Evolutionary conservation across 495 filamentous ascomycete species (phyloP).

Genomic region (Podospora sp.): DNA sequence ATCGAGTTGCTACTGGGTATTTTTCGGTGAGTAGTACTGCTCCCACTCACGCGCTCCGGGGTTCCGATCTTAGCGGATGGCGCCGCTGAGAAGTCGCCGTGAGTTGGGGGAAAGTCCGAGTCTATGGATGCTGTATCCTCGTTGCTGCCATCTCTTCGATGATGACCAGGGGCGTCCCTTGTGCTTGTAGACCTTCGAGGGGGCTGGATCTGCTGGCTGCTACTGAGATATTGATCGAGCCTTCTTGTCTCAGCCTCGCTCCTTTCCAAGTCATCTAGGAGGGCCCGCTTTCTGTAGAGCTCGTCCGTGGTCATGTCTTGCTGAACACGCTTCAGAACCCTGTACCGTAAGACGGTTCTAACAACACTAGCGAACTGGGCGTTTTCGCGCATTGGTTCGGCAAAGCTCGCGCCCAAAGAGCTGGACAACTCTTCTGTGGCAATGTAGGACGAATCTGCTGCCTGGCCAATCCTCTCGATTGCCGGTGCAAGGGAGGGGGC

Average conservation of each 20-base stretch:
- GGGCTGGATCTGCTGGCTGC: conserved; percentile 60
- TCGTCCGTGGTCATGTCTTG: conserved; percentile 97
- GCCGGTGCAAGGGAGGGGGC: conserved; percentile 85
- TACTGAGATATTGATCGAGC: conserved; percentile 86
- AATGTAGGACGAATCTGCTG: conserved; percentile 93
- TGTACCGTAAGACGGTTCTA: conserved; percentile 79
- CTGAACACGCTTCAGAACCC: conserved; percentile 89
- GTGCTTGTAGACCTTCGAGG: conserved; percentile 67
- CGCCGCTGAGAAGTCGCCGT: conserved; percentile 66
- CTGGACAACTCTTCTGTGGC: conserved; percentile 88
- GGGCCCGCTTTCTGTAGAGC: conserved; percentile 73
- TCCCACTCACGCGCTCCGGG: conserved; percentile 44
- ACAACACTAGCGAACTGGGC: conserved; percentile 97
- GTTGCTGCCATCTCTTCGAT: conserved; percentile 48
- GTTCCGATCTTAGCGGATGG: conserved; percentile 63
- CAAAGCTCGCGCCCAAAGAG: conserved; percentile 83
- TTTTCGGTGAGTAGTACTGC: conserved; percentile 64
- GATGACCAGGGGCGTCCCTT: conserved; percentile 50
- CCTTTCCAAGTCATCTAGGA: conserved; percentile 80
- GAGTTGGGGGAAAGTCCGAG: conserved; percentile 90
- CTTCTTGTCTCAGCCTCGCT: conserved; percentile 90
- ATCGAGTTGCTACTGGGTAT: conserved; percentile 77
- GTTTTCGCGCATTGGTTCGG: conserved; percentile 94
- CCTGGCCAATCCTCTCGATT: conserved; percentile 92
- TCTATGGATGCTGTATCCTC: conserved; percentile 84